Base-by-base conservation (phyloP, 1,139 yeast genomes). In the Candida labiduridarum region DNA sequence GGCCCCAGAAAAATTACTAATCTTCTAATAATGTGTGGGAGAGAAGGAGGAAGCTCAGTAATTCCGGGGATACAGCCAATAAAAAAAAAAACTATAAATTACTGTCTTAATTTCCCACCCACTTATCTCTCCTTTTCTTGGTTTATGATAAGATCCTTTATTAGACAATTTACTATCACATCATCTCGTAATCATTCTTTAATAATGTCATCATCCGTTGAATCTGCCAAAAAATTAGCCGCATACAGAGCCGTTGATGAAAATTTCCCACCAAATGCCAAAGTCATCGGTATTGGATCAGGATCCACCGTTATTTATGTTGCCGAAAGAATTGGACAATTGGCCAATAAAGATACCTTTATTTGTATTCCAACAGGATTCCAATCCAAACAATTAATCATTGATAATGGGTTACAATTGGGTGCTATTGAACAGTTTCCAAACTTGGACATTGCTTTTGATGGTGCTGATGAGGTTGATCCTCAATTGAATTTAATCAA, bases 381-480 rank as follows among this genome's bases (percentile, higher is more conserved):
- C 77, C 99, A 95, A 71, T 87, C 96, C 46, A 87, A 88, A 62
- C 90, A 86, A 61, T 79, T 95, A 59, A 91, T 95, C 59, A 76
- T 89, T 52, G 87, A 83, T 50, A 92, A 91, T 60, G 96, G 96
- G 0, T 78, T 95, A 58, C 78, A 67, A 36, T 76, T 92, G 58
- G 97, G 96, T 1, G 74, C 88, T 6, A 83, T 94, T 56, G 98
- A 94, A 63, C 92, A 89, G 71, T 85, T 74, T 60, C 84, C 91
- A 1, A 78, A 79, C 31, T 73, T 95, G 41, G 99, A 94, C 65
- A 84, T 94, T 60, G 97, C 97, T 2, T 94, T 95, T 66, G 99
- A 95, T 68, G 99, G 99, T 41, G 99, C 99, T 8, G 99, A 95
- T 69, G 99, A 95, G 68, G 95, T 92, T 50, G 99, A 94, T 66